Evolutionary conservation across 352 stramenopile species (phyloP), one percentile per base, ranked within the genome.

Genomic region (Phytophthora macrochlamydospora): DNA sequence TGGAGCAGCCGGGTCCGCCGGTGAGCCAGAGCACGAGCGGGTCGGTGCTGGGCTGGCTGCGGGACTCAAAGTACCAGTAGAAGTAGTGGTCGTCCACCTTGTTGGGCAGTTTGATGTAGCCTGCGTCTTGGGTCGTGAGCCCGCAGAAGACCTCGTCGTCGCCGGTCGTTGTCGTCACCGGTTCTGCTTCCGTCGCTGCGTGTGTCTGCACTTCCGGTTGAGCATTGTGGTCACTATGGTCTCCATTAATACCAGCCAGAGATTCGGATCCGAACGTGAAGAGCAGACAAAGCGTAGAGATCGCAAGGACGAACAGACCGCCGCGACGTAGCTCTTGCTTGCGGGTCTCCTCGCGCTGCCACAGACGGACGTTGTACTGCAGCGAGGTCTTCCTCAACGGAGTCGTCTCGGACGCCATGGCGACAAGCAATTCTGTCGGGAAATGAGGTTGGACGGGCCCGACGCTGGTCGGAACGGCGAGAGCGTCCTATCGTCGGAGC

Each of bases 11-110:
- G 2, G 77, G 71, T 28, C 60, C 60, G 2, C 58, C 58, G 9
- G 72, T 81, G 46, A 87, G 71, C 78, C 78, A 87, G 0, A 87
- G 65, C 24, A 96, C 74, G 28, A 97, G 62, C n/a, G 88, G 90
- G 51, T 83, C 79, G 11, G 59, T 80, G 4, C 57, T 56, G n/a
- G 79, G 66, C n/a, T 76, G 54, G 6, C 63, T 38, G 51, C 84
- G 69, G 18, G 69, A 76, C 61, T 89, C 76, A 44, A 76, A 69
- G 53, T 81, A 73, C 76, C 76, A 85, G 66, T 88, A 88, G 62
- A 86, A 82, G 35, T 76, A 65, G 40, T 79, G 58, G 55, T 86
- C 76, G 38, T 81, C 68, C 32, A 64, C 64, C 37, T 60, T 73
- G 29, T 77, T 65, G 38, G 58, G 50, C 13, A 85, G 61, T 48